Percentiles rank a stretch among this genome's conserved stretches.
Conservation (phyloP, 169 alveolate genomes). For the Fabrea salina region DNA sequence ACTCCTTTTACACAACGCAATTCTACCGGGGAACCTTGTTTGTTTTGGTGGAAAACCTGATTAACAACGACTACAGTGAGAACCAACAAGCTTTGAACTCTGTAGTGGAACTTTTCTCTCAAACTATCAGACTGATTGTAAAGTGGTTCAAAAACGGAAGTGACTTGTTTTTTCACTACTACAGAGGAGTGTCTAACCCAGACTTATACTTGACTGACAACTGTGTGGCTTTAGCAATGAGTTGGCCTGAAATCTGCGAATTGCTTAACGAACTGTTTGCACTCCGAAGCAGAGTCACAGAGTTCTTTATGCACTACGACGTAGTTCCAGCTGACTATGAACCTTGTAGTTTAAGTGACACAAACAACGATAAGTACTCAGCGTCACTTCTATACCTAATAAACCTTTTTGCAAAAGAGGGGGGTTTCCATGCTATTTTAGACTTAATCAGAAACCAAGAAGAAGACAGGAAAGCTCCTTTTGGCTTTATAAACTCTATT, state of each 20-base stretch:
- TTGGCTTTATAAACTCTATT: neutral
- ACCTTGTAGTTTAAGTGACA: neutral
- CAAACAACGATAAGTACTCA: neutral
- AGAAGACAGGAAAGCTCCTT: slow-evolving; percentile 18
- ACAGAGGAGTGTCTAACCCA: neutral
- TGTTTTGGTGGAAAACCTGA: slow-evolving; percentile 36
- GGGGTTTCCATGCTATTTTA: slow-evolving; percentile 19
- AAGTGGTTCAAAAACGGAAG: slow-evolving; percentile 41
- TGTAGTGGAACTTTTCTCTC: slow-evolving; percentile 22
- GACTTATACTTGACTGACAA: slow-evolving; percentile 6
- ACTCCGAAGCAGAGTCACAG: neutral
- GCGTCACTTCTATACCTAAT: neutral
- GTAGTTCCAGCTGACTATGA: slow-evolving; percentile 19
- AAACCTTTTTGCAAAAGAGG: neutral
- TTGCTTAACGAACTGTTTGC: slow-evolving; percentile 11
- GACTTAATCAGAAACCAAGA: neutral
- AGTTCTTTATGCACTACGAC: neutral
- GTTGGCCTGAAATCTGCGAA: slow-evolving; percentile 1
- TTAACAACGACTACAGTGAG: neutral
- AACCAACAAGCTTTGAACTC: slow-evolving; percentile 19
- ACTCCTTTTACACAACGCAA: slow-evolving; percentile 46
- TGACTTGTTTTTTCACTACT: neutral
- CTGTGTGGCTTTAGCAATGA: slow-evolving; percentile 7
- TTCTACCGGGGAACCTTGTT: slow-evolving; percentile 49
- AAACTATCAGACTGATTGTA: slow-evolving; percentile 34